phyloP scores from a whole-genome alignment of 73 alveolate genomes.

The Paramecium primaurelia region DNA sequence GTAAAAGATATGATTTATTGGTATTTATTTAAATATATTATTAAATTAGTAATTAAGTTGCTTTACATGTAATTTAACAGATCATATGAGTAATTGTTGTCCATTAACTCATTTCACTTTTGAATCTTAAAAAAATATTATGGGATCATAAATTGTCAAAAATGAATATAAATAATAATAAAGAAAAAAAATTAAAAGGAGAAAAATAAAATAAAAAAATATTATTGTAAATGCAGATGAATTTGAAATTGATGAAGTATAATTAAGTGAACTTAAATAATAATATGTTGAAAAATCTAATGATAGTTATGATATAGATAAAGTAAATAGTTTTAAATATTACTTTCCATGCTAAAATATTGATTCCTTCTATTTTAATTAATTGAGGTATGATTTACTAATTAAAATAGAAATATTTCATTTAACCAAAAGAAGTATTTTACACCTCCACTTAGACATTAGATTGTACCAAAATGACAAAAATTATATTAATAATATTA shows the following conservation, averaged over 20 bases:
- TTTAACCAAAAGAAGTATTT: not conserved
- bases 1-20: not conserved
- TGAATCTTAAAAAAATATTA: not conserved
- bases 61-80: not conserved
- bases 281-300: not conserved
- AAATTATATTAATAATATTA: not conserved
- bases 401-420: not conserved
- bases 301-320: not conserved
- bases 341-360: not conserved
- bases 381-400: not conserved
- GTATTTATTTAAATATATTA: not conserved
- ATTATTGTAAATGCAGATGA: not conserved
- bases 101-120: not conserved
- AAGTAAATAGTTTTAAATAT: not conserved
- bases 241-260: not conserved
- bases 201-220: not conserved
- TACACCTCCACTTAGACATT: not conserved
- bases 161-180: not conserved
- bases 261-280: not conserved
- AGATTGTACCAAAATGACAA: not conserved
- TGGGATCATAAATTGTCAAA: not conserved
- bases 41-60: not conserved
- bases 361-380: not conserved
- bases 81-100: not conserved
- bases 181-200: not conserved